Conservation (phyloP, 2,329 filamentous ascomycete species). For the Cladobotryum mycophilum region DNA sequence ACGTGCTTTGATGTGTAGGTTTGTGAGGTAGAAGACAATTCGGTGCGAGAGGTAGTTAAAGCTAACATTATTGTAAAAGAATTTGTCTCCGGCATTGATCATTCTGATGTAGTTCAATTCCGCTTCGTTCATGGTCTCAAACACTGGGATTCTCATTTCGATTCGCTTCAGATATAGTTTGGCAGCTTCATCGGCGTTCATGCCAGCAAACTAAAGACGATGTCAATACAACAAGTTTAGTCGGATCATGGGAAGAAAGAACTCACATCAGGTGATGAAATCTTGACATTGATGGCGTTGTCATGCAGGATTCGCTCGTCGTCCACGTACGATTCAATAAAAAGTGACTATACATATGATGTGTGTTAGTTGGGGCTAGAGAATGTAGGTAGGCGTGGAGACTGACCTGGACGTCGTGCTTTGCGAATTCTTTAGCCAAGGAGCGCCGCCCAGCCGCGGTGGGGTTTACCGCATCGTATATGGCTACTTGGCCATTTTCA, state of each 20-base stretch:
- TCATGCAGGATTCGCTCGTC: slow-evolving; percentile 91
- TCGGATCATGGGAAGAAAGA: not conserved
- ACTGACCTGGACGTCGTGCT: slow-evolving; percentile 81
- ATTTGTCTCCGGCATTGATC: slow-evolving; percentile 92
- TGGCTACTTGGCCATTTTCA: slow-evolving; percentile 95
- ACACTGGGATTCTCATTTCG: slow-evolving; percentile 85
- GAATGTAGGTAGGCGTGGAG: not conserved
- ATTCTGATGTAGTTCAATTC: slow-evolving; percentile 98
- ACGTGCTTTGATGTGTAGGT: slow-evolving; percentile 91
- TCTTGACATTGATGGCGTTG: slow-evolving; percentile 96
- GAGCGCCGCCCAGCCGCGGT: slow-evolving; percentile 74
- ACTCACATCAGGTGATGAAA: slow-evolving; percentile 86
- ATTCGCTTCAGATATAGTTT: slow-evolving; percentile 87
- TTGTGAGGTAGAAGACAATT: slow-evolving; percentile 97
- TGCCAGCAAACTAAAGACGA: slow-evolving; percentile 65
- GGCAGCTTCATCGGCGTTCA: slow-evolving; percentile 88
- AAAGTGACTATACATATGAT: slow-evolving; percentile 61
- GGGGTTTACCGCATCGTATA: slow-evolving; percentile 97
- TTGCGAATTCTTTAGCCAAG: slow-evolving; percentile 93
- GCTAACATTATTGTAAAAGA: slow-evolving; percentile 94
- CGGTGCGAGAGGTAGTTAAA: slow-evolving; percentile 95
- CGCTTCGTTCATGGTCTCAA: slow-evolving; percentile 91
- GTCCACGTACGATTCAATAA: slow-evolving; percentile 93
- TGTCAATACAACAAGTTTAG: slow-evolving; percentile 3
- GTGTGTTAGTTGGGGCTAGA: not conserved